Conservation (phyloP, 148 eudicot genomes). For the Cornus kousa region DNA sequence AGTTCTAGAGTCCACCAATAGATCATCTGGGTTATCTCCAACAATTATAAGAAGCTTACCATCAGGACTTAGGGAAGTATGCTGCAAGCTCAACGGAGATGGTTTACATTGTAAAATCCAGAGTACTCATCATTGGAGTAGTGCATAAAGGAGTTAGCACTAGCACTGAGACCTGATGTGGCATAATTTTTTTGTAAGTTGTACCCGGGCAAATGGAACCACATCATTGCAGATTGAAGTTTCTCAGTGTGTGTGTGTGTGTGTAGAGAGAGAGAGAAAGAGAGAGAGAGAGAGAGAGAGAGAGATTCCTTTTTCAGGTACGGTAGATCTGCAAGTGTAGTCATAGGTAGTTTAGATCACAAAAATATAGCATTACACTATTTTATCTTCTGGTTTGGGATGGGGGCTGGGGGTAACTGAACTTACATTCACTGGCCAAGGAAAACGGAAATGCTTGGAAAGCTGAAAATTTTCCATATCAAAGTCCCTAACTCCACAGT, state of each 20-base stretch:
- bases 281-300: too few species aligned
- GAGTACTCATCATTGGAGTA: not conserved
- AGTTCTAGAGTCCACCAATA: slow-evolving; percentile 55
- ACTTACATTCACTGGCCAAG: slow-evolving; percentile 87
- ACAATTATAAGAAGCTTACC: slow-evolving; percentile 59
- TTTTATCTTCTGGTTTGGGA: not conserved
- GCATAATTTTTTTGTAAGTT: not conserved
- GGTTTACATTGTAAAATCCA: not conserved
- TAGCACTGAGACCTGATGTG: not conserved
- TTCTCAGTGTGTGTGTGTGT: too few species aligned
- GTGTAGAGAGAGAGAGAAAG: too few species aligned
- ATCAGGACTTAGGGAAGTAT: slow-evolving; percentile 77
- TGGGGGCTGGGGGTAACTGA: not conserved
- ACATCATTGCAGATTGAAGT: not conserved
- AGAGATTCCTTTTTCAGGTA: too few species aligned
- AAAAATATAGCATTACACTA: not conserved
- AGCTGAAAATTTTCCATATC: slow-evolving; percentile 78
- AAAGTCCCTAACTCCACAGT: slow-evolving; percentile 76
- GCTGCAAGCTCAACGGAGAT: slow-evolving; percentile 36
- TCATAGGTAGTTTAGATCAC: not conserved
- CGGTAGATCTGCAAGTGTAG: not conserved
- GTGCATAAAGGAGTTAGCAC: not conserved
- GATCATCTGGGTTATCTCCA: slow-evolving; percentile 60
- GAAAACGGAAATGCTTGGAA: slow-evolving; percentile 56
- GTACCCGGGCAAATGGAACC: not conserved